phyloP scores from a whole-genome alignment of 2,329 filamentous ascomycete species.

The Paraconiothyrium sp. region DNA sequence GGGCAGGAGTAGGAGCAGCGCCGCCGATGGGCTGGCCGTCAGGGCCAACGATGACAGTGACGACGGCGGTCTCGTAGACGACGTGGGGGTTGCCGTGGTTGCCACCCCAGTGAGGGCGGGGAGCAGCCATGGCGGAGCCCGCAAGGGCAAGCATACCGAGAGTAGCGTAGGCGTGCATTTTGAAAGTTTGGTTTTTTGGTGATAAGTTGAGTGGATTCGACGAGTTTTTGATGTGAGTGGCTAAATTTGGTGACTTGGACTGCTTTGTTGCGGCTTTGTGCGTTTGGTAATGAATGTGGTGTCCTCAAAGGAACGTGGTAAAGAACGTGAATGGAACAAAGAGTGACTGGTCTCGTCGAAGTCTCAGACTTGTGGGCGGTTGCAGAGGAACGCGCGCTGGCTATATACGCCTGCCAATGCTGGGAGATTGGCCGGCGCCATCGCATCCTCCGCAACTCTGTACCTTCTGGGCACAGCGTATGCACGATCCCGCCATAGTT shows the following conservation, averaged over 20 bases:
- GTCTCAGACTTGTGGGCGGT: constrained; percentile 43
- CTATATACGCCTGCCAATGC: constrained; percentile 17
- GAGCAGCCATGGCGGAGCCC: constrained; percentile 41
- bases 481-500: constrained; percentile 11
- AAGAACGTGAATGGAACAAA: constrained; percentile 38
- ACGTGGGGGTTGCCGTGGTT: constrained; percentile 9
- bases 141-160: constrained; percentile 42
- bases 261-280: constrained; percentile 22
- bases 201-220: constrained; percentile 10
- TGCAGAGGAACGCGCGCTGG: constrained; percentile 25
- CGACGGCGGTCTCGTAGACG: constrained; percentile 30
- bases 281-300: constrained; percentile 32
- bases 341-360: constrained; percentile 46
- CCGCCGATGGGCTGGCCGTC: constrained; percentile 12
- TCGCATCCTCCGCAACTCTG: constrained; percentile 15
- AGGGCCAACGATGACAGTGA: constrained; percentile 33
- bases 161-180: constrained; percentile 40
- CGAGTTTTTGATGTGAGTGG: constrained; percentile 16
- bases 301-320: constrained; percentile 40
- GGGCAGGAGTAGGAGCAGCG: constrained; percentile 4
- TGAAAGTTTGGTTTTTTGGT: constrained; percentile 25
- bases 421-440: constrained; percentile 18
- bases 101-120: constrained; percentile 15
- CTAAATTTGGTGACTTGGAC: constrained; percentile 4
- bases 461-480: constrained; percentile 14